These are phyloP conservation scores for Rhytidhysteron rufulum DNA, from an alignment of 2,329 filamentous ascomycete genomes.

Conservation along the genomic window DNA sequence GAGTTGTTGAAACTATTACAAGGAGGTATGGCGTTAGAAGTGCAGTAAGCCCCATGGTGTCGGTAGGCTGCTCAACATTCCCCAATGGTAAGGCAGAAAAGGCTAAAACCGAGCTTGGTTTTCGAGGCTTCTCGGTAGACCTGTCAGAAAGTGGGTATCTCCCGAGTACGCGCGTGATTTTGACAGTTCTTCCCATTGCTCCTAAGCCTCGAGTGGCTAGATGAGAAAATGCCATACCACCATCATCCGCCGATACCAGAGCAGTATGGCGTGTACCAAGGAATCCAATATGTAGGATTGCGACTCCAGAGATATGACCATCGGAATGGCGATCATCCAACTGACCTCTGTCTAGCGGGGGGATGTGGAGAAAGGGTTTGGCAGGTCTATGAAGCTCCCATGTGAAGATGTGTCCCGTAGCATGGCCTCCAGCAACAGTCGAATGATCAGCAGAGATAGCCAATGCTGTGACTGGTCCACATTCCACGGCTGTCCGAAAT, in stretches of 20 bases:
- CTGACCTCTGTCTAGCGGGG: constrained; percentile 66
- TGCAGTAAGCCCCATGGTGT: constrained; percentile 84
- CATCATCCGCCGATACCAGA: constrained; percentile 88
- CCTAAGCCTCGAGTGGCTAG: constrained; percentile 88
- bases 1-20: constrained; percentile 95
- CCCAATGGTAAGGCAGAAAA: constrained; percentile 88
- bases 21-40: constrained; percentile 94
- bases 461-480: constrained; percentile 78
- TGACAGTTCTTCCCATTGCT: constrained; percentile 77
- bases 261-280: constrained; percentile 90
- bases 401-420: constrained; percentile 87
- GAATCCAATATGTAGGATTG: constrained; percentile 90
- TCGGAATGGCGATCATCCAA: constrained; percentile 65
- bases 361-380: constrained; percentile 83
- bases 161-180: constrained; percentile 84
- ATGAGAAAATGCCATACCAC: constrained; percentile 97
- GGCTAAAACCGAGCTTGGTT: constrained; percentile 90
- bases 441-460: constrained; percentile 92
- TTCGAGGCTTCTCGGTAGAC: constrained; percentile 64
- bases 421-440: constrained; percentile 86
- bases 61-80: constrained; percentile 87
- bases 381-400: constrained; percentile 87
- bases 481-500: constrained; percentile 68
- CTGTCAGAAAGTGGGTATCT: constrained; percentile 74
- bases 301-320: constrained; percentile 74